Evolutionary conservation across 148 eudicot genomes (phyloP).

Genomic region (Rhododendron vialii): DNA sequence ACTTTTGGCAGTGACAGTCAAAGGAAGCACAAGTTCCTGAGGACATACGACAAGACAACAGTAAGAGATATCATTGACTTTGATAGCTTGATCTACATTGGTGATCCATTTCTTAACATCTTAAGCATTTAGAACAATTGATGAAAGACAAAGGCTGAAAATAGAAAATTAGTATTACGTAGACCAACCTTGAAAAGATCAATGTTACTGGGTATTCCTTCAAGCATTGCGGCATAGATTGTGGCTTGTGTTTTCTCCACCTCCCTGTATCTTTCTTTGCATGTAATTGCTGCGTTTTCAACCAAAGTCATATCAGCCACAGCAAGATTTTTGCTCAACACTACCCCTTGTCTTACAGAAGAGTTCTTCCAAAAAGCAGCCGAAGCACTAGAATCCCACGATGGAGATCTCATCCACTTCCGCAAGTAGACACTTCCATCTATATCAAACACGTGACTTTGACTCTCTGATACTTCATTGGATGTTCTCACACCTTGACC

Average conservation of each 20-base stretch:
- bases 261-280: slow-evolving; percentile 51
- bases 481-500: slow-evolving; percentile 18
- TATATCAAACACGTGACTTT: slow-evolving; percentile 58
- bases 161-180: background rate
- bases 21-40: slow-evolving; percentile 83
- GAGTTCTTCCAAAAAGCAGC: slow-evolving; percentile 66
- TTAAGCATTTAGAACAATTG: background rate
- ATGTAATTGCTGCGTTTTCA: slow-evolving; percentile 61
- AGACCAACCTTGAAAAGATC: slow-evolving; percentile 82
- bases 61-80: background rate
- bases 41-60: background rate
- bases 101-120: background rate
- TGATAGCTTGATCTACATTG: background rate
- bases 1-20: slow-evolving; percentile 41
- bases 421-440: slow-evolving; percentile 82
- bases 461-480: slow-evolving; percentile 37
- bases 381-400: slow-evolving; percentile 75
- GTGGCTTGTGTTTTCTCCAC: slow-evolving; percentile 89
- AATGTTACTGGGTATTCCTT: slow-evolving; percentile 93
- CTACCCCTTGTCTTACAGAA: slow-evolving; percentile 41
- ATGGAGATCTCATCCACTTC: slow-evolving; percentile 78
- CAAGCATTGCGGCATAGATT: slow-evolving; percentile 85
- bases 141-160: background rate
- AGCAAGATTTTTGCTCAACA: slow-evolving; percentile 67
- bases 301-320: slow-evolving; percentile 69